Percentiles rank a stretch among this genome's conserved stretches.
Evolutionary conservation across 2,329 filamentous ascomycete species (phyloP).

Genomic region (Fusarium acutatum): DNA sequence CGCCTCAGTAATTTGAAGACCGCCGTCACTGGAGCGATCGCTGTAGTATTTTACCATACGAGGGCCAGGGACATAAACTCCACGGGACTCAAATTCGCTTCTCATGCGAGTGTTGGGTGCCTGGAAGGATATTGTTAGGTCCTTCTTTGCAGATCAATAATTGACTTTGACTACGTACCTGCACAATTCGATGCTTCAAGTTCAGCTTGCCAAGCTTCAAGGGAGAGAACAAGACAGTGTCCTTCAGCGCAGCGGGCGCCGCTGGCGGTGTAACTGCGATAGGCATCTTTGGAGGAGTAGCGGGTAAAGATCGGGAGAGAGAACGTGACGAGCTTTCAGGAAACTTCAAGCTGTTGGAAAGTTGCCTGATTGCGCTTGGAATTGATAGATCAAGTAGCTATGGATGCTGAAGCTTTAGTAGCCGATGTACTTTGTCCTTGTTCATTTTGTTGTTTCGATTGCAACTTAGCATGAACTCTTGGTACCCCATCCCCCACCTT

Average conservation of each 20-base stretch:
- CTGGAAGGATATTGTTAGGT: background rate
- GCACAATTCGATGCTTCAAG: constrained; percentile 49
- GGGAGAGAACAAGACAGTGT: constrained; percentile 47
- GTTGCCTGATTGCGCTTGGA: background rate
- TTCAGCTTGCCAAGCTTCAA: constrained; percentile 45
- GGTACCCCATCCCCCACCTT: background rate
- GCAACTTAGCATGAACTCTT: background rate
- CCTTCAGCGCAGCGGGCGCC: constrained; percentile 30
- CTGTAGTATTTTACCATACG: constrained; percentile 43
- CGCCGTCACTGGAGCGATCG: constrained; percentile 46
- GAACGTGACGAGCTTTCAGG: no score
- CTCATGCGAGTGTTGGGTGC: constrained; percentile 9
- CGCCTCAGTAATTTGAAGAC: constrained; percentile 44
- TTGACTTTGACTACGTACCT: constrained; percentile 29
- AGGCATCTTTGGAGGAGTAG: constrained; percentile 4
- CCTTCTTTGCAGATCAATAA: background rate
- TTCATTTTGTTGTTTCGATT: background rate
- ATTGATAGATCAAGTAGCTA: background rate
- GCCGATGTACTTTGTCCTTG: background rate
- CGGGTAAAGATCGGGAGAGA: background rate
- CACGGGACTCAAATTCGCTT: constrained; percentile 43
- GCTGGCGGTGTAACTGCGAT: constrained; percentile 29
- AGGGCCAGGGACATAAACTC: constrained; percentile 45
- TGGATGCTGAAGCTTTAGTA: constrained; percentile 9
- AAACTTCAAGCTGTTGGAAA: background rate